phyloP scores from a whole-genome alignment of 805 yeast species.

The Yarrowia deformans region DNA sequence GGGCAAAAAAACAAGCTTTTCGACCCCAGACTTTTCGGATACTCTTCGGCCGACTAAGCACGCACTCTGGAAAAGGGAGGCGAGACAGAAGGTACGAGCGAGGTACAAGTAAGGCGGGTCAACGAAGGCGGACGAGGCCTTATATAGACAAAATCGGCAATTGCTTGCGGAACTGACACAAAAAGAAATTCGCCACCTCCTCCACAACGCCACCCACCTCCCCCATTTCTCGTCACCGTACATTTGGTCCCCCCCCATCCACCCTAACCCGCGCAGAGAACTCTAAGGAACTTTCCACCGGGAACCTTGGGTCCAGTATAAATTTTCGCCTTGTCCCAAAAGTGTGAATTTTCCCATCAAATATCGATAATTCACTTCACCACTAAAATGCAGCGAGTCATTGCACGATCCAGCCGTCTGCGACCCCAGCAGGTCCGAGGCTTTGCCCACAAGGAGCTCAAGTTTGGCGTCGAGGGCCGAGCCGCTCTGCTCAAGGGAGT shows the following conservation, averaged over 20 bases:
- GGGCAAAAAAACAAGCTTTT: constrained; percentile 11
- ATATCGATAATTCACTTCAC: background rate
- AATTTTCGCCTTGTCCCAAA: constrained; percentile 32
- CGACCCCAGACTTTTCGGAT: constrained; percentile 39
- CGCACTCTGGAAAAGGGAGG: background rate
- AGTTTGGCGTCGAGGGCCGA: constrained; percentile 97
- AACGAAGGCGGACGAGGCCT: background rate
- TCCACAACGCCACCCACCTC: background rate
- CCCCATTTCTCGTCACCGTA: background rate
- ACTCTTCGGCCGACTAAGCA: constrained; percentile 21
- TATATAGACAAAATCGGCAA: background rate
- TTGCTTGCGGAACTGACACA: no score
- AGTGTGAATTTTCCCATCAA: no score
- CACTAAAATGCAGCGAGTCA: constrained; percentile 44
- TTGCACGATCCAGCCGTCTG: constrained; percentile 42
- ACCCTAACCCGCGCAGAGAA: constrained; percentile 40
- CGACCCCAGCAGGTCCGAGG: constrained; percentile 48
- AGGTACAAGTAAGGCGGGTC: no score
- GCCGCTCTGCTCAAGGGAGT: constrained; percentile 94
- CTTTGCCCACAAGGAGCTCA: constrained; percentile 82
- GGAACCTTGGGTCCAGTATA: constrained; percentile 15
- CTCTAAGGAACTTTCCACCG: constrained; percentile 37
- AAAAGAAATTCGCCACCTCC: background rate
- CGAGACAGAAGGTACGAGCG: background rate
- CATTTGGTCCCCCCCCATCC: no score